Conservation (phyloP, 106 monocot species). For the Hemerocallis citrina region DNA sequence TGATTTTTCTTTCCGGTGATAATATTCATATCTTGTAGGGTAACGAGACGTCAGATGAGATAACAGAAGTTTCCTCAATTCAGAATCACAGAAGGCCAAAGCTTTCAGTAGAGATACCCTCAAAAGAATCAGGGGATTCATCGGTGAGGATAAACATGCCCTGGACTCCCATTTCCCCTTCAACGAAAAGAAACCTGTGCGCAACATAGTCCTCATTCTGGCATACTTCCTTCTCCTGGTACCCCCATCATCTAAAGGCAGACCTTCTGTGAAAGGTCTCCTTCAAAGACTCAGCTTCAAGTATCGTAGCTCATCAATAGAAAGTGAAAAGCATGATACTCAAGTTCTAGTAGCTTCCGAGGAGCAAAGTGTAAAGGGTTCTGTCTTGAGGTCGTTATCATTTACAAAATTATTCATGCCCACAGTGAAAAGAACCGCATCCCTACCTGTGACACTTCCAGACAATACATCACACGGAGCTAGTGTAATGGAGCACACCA, state of each 20-base stretch:
- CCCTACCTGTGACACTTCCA: not conserved
- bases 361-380: not conserved
- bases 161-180: slow-evolving; percentile 1
- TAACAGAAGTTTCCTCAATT: not conserved
- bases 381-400: slow-evolving; percentile 1
- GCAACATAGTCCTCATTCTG: slow-evolving; percentile 6
- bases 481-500: not conserved
- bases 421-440: slow-evolving; percentile 5
- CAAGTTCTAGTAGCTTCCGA: not conserved
- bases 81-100: slow-evolving; percentile 15
- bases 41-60: not conserved
- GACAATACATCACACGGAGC: not conserved
- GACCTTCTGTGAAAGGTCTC: slow-evolving; percentile 1
- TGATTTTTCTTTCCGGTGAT: not conserved
- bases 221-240: slow-evolving; percentile 7
- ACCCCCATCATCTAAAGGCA: slow-evolving; percentile 21
- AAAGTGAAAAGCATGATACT: not conserved
- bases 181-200: not conserved
- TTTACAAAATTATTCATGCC: slow-evolving; percentile 10
- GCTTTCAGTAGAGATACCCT: slow-evolving; percentile 36
- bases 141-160: slow-evolving; percentile 11
- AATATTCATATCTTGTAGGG: slow-evolving; percentile 2
- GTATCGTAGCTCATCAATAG: not conserved
- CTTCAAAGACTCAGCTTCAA: slow-evolving; percentile 8
- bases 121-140: slow-evolving; percentile 5